Conservation (phyloP, 1,139 yeast species). For the Kurtzmaniella quercitrusa region DNA sequence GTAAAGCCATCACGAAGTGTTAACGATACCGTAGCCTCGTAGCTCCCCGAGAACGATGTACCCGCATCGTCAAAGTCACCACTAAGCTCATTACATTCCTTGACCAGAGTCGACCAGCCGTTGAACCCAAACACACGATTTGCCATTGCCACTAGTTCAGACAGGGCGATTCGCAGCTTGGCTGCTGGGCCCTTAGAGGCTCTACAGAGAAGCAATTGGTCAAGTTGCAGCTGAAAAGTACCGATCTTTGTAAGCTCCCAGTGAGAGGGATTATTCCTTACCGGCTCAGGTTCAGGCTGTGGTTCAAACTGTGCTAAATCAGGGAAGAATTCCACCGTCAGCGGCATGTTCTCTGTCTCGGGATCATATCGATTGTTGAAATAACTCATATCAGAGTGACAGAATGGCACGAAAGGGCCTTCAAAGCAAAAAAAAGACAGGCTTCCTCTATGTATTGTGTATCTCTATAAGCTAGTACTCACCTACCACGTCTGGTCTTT, state of each 20-base stretch:
- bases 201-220: conserved; percentile 18
- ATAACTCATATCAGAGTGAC: not conserved
- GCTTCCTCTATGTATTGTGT: no score
- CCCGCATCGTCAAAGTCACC: conserved; percentile 14
- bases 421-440: no score
- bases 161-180: conserved; percentile 11
- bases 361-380: conserved; percentile 5
- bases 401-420: no score
- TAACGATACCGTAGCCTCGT: conserved; percentile 30
- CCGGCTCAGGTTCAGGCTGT: conserved; percentile 4
- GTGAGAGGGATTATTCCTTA: conserved; percentile 8
- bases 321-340: conserved; percentile 23
- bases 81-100: conserved; percentile 24
- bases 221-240: conserved; percentile 31
- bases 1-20: conserved; percentile 47
- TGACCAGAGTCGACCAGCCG: conserved; percentile 61
- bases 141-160: conserved; percentile 45
- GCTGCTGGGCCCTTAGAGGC: not conserved
- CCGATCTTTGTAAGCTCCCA: conserved; percentile 36
- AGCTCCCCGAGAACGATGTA: conserved; percentile 18
- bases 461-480: no score
- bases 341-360: conserved; percentile 7
- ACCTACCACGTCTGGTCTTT: no score
- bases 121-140: conserved; percentile 61
- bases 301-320: conserved; percentile 16